phyloP scores from a whole-genome alignment of 768 basidiomycete species.

The Strobilomyces confusus region DNA sequence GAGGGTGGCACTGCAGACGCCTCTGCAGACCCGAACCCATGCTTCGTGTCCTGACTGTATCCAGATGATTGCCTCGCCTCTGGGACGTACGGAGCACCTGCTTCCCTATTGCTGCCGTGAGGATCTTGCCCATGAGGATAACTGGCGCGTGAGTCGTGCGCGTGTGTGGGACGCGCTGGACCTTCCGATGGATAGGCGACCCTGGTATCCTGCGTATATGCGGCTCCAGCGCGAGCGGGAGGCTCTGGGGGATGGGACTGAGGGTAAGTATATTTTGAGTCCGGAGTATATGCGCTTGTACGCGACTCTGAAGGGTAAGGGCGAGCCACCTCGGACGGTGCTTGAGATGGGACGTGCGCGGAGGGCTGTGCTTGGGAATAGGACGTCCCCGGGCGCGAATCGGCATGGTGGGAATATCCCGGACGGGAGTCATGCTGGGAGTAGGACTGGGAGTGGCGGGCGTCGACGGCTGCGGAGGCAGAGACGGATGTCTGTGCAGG shows the following conservation, averaged over 20 bases:
- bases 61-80: slow-evolving; percentile 22
- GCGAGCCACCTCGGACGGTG: slow-evolving; percentile 17
- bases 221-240: slow-evolving; percentile 10
- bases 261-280: slow-evolving; percentile 21
- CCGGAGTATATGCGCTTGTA: slow-evolving; percentile 22
- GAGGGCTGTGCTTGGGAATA: slow-evolving; percentile 16
- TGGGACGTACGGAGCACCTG: slow-evolving; percentile 6
- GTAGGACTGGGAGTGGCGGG: slow-evolving; percentile 21
- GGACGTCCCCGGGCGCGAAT: slow-evolving; percentile 21
- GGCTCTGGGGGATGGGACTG: slow-evolving; percentile 18
- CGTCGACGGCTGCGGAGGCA: slow-evolving; percentile 14
- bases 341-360: slow-evolving; percentile 5
- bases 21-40: slow-evolving; percentile 18
- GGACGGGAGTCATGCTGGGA: slow-evolving; percentile 21
- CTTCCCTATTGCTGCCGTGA: slow-evolving; percentile 9
- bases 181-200: slow-evolving; percentile 13
- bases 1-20: slow-evolving; percentile 8
- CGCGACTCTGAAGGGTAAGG: slow-evolving; percentile 17
- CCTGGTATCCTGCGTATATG: slow-evolving; percentile 17
- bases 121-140: slow-evolving; percentile 19
- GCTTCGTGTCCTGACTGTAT: slow-evolving; percentile 21
- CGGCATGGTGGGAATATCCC: slow-evolving; percentile 17
- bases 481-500: slow-evolving; percentile 12
- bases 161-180: slow-evolving; percentile 10
- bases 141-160: slow-evolving; percentile 18